Percentiles rank a stretch among this genome's conserved stretches.
Evolutionary conservation across 768 basidiomycete genomes (phyloP).

Genomic region (Macrocybe gigantea): DNA sequence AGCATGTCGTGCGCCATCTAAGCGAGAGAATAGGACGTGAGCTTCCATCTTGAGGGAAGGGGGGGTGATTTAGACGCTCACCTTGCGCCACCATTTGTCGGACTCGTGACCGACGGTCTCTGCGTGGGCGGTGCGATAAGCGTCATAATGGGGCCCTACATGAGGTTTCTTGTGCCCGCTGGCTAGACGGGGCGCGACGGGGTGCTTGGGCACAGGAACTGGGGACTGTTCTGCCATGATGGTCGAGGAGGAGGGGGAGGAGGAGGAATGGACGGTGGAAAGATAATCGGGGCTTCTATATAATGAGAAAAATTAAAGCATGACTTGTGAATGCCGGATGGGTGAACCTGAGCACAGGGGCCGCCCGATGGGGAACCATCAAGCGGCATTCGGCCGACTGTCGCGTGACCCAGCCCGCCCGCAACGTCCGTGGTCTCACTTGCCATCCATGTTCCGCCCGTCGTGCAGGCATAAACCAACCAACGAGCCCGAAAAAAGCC

Average conservation of each 20-base stretch:
- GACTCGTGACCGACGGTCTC: constrained; percentile 70
- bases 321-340: too few species aligned
- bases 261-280: background rate
- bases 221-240: constrained; percentile 34
- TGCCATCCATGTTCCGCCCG: too few species aligned
- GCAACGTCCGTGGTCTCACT: too few species aligned
- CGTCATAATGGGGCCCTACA: constrained; percentile 72
- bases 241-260: constrained; percentile 4
- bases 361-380: too few species aligned
- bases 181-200: constrained; percentile 70
- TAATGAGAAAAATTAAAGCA: too few species aligned
- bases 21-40: background rate
- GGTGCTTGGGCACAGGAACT: constrained; percentile 43
- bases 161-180: constrained; percentile 65
- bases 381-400: too few species aligned
- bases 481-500: too few species aligned
- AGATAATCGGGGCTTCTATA: background rate
- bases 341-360: too few species aligned
- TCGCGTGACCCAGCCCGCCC: too few species aligned
- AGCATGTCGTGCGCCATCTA: constrained; percentile 71
- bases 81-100: constrained; percentile 89
- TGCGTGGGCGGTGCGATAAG: constrained; percentile 62
- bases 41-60: background rate
- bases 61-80: constrained; percentile 19
- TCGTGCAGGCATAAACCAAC: too few species aligned